Evolutionary conservation across 129 eudicot genomes (phyloP).

Genomic region (Saussurea involucrata): DNA sequence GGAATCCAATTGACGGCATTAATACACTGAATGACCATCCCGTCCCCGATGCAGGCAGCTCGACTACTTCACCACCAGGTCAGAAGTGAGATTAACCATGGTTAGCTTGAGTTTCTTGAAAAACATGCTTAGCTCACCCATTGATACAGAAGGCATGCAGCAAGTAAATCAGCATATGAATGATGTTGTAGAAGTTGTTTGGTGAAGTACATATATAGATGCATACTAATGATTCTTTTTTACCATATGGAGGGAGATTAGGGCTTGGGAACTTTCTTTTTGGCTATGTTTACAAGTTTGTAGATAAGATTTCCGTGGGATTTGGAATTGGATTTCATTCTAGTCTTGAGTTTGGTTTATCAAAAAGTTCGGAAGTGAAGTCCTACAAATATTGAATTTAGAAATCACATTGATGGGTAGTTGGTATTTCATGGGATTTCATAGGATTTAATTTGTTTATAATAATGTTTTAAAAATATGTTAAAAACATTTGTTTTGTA

Average conservation of each 20-base stretch:
- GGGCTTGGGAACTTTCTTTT: background rate
- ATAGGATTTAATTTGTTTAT: too few relatives aligned
- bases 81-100: conserved; percentile 4
- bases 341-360: too few relatives aligned
- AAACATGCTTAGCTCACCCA: background rate
- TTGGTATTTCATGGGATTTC: too few relatives aligned
- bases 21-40: background rate
- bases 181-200: background rate
- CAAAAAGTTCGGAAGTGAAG: too few relatives aligned
- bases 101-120: background rate
- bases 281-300: background rate
- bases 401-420: too few relatives aligned
- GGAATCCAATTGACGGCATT: background rate
- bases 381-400: too few relatives aligned
- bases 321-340: background rate
- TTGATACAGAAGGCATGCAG: background rate
- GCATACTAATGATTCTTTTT: background rate
- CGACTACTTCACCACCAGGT: conserved; percentile 8
- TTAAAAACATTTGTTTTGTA: too few relatives aligned
- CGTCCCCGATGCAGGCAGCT: background rate
- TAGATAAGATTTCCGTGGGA: background rate
- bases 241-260: background rate
- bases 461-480: too few relatives aligned
- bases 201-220: background rate
- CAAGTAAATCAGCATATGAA: background rate